A percentile compares a stretch with the other conserved stretches of the same genome.
phyloP scores from a whole-genome alignment of 176 grass and related monocot genomes.

The Avena eriantha region DNA sequence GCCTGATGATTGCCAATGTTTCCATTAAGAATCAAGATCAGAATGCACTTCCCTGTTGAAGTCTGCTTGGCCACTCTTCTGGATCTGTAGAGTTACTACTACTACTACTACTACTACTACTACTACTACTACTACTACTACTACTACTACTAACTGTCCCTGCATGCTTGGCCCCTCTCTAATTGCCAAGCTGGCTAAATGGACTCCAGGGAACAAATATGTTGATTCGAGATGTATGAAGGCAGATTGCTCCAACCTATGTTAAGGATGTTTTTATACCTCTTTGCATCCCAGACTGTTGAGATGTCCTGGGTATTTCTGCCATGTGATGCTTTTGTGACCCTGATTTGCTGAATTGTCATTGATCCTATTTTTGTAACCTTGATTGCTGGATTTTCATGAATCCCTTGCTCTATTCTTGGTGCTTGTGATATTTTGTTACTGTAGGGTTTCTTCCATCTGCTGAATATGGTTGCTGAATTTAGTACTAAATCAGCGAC shows the following conservation, averaged over 20 bases:
- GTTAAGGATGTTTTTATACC: not conserved
- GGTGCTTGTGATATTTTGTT: not conserved
- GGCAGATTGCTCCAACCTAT: not conserved
- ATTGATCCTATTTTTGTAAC: not conserved
- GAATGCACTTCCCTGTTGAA: not conserved
- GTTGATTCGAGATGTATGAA: constrained; percentile 29
- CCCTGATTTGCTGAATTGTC: not conserved
- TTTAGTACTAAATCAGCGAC: no score
- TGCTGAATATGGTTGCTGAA: not conserved
- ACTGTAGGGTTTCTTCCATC: not conserved
- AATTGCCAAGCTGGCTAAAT: not conserved
- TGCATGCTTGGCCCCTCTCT: not conserved
- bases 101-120: not conserved
- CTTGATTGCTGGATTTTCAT: not conserved
- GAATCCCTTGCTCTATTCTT: not conserved
- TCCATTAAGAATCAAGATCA: not conserved
- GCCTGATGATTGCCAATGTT: not conserved
- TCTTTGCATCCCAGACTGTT: not conserved
- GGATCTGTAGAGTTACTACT: not conserved
- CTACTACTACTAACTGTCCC: no score
- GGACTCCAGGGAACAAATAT: not conserved
- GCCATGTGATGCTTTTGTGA: not conserved
- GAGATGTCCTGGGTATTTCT: not conserved
- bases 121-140: not conserved
- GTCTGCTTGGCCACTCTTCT: not conserved